Evolutionary conservation across 2,329 filamentous ascomycete species (phyloP).

Genomic region (Periglandula ipomoeae): DNA sequence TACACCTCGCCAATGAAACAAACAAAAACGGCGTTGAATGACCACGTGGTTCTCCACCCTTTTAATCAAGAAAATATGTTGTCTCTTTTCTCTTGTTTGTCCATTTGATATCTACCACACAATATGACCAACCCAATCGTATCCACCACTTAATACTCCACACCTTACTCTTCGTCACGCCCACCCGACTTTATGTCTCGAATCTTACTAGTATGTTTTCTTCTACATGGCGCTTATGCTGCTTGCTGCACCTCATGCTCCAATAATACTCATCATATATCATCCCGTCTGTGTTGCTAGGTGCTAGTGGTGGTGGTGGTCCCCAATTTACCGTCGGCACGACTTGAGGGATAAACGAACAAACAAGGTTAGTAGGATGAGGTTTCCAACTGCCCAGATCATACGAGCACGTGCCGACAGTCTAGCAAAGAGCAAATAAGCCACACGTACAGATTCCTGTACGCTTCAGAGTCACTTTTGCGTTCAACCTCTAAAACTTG

Average conservation of each 20-base stretch:
- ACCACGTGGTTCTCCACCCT: too few relatives aligned
- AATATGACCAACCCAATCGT: background rate
- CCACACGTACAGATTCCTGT: too few relatives aligned
- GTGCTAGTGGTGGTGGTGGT: background rate
- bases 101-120: background rate
- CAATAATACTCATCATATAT: background rate
- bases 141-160: background rate
- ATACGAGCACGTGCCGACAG: too few relatives aligned
- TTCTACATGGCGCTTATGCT: background rate
- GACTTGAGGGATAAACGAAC: background rate
- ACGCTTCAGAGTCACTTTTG: background rate
- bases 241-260: background rate
- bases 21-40: too few relatives aligned
- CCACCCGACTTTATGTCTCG: background rate
- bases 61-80: background rate
- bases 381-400: background rate
- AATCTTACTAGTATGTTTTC: background rate
- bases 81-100: background rate
- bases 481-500: constrained; percentile 20
- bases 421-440: too few relatives aligned
- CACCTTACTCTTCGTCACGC: background rate
- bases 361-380: background rate
- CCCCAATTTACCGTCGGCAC: background rate
- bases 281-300: background rate
- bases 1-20: too few relatives aligned